These are phyloP conservation scores for Biscutella auriculata DNA, from an alignment of 441 rosid species.

Conservation along the genomic window DNA sequence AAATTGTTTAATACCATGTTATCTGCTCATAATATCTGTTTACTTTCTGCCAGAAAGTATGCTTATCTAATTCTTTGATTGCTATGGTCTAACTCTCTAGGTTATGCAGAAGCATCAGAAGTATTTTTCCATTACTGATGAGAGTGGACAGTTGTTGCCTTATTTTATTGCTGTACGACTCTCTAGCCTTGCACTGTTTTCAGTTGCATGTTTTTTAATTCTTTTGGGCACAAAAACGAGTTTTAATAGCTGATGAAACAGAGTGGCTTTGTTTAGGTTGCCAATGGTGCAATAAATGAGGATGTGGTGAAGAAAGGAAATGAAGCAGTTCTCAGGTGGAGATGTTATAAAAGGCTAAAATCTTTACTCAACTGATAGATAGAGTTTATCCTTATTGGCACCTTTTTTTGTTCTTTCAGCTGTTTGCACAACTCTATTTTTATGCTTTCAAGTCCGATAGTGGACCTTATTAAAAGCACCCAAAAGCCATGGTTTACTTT, in stretches of 20 bases:
- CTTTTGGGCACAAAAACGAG: not conserved
- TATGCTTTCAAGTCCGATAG: not conserved
- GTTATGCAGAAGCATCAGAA: conserved; percentile 98
- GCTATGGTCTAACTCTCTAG: conserved; percentile 30
- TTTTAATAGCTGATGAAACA: conserved; percentile 8
- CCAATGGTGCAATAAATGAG: conserved; percentile 82
- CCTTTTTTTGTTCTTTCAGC: not conserved
- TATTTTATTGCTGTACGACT: conserved; percentile 72
- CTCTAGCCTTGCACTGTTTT: conserved; percentile 12
- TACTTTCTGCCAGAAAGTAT: not conserved
- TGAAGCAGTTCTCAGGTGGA: conserved; percentile 96
- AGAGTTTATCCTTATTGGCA: not conserved
- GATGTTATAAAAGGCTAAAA: conserved; percentile 12
- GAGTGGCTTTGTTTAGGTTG: conserved; percentile 52
- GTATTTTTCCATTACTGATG: conserved; percentile 64
- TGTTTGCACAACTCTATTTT: not conserved
- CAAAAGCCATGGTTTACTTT: conserved; percentile 10
- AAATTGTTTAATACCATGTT: not conserved
- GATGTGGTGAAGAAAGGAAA: conserved; percentile 76
- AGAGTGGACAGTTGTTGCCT: conserved; percentile 63
- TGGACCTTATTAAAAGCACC: conserved; percentile 3
- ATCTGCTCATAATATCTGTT: not conserved
- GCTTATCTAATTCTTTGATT: conserved; percentile 1
- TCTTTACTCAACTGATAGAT: conserved; percentile 3
- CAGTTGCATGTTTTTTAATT: conserved; percentile 3